Evolutionary conservation across 805 yeast genomes (phyloP).

Genomic region (Clavispora carvajalis): DNA sequence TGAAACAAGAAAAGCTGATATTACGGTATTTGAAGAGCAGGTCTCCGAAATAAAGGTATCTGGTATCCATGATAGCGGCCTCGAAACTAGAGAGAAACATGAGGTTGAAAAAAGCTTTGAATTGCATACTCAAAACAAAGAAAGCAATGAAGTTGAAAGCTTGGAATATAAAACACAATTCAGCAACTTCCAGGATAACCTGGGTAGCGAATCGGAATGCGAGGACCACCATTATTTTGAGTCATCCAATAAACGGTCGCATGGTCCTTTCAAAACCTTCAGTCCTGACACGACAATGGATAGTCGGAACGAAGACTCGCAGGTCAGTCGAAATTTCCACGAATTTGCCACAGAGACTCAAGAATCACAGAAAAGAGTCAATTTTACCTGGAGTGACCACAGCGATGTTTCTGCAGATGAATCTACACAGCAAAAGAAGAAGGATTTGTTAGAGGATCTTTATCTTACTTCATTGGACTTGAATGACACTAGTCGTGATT

Average conservation of each 20-base stretch:
- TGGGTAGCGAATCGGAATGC: background rate
- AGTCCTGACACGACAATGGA: slow-evolving; percentile 11
- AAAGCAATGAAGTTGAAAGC: background rate
- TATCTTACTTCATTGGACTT: background rate
- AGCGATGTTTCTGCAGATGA: slow-evolving; percentile 2
- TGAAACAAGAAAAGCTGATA: no score
- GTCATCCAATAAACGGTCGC: no score
- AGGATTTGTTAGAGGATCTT: background rate
- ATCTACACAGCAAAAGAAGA: background rate
- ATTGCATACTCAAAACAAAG: no score
- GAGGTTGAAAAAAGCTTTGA: no score
- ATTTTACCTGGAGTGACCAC: background rate
- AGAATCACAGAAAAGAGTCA: slow-evolving; percentile 1
- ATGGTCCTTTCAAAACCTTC: no score
- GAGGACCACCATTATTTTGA: background rate
- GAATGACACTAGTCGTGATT: background rate
- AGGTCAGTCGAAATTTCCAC: slow-evolving; percentile 8
- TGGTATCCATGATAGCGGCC: no score
- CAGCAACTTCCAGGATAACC: background rate
- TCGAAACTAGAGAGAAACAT: no score
- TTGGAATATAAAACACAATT: background rate
- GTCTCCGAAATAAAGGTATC: background rate
- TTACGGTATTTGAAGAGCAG: background rate
- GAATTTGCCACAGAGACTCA: slow-evolving; percentile 11
- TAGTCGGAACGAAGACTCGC: slow-evolving; percentile 2